Percentiles rank a stretch among this genome's conserved stretches.
Conservation (phyloP, 2,329 filamentous ascomycete genomes). For the Trichoderma atroviride region DNA sequence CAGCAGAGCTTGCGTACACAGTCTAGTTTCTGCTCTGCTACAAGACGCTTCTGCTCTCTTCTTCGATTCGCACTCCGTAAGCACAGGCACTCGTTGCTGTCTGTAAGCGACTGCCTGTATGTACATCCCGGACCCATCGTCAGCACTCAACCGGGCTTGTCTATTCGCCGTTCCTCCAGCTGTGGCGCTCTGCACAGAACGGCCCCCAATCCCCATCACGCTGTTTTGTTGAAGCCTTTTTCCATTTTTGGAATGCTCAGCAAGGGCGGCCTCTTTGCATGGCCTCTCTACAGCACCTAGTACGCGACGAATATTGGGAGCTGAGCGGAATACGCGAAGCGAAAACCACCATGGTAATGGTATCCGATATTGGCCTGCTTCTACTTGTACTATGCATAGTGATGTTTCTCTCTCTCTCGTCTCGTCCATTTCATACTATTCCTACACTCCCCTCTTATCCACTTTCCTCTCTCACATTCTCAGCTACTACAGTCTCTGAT, state of each 20-base stretch:
- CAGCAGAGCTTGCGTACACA: not conserved
- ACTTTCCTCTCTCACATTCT: not conserved
- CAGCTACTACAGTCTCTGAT: slow-evolving; percentile 8
- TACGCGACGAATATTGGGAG: not conserved
- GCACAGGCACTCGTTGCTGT: not conserved
- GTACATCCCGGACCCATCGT: slow-evolving; percentile 1
- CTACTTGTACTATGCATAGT: not conserved
- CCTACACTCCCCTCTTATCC: not conserved
- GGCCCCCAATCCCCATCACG: slow-evolving; percentile 17
- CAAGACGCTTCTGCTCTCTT: not conserved
- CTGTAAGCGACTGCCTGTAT: slow-evolving; percentile 5
- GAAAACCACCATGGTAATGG: not conserved
- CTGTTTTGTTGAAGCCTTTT: not conserved
- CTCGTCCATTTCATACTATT: not conserved
- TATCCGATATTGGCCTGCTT: not conserved
- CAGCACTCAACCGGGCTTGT: slow-evolving; percentile 10
- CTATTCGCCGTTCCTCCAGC: slow-evolving; percentile 6
- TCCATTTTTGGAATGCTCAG: slow-evolving; percentile 23
- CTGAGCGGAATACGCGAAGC: slow-evolving; percentile 6
- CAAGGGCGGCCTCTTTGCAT: slow-evolving; percentile 18
- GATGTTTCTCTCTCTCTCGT: not conserved
- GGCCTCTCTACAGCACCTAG: slow-evolving; percentile 4
- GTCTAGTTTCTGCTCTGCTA: not conserved
- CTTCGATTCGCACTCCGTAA: not conserved
- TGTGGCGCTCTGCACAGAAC: slow-evolving; percentile 9